Base-by-base conservation (phyloP, 495 filamentous ascomycete species). In the Lindgomyces ingoldianus region DNA sequence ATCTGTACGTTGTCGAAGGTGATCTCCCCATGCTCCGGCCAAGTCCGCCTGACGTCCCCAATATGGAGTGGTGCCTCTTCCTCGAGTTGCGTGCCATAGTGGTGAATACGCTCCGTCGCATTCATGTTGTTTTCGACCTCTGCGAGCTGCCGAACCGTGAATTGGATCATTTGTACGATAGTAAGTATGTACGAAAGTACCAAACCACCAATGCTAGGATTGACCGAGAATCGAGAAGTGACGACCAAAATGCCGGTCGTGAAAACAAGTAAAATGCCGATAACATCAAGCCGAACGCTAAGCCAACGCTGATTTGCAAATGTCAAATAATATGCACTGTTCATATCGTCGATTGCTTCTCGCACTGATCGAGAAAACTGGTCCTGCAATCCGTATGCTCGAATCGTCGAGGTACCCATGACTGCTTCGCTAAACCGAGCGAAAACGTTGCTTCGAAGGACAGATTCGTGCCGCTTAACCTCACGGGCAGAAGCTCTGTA, bases 51-150 rank as follows among this genome's bases (percentile, higher is more conserved):
- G 0, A 96, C 81, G 3, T 89, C 81, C 14, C 72, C 74, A 0
- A 88, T 83, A 67, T 91, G 87, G 19, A 93, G 79, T 0, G 91
- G 90, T 0, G 91, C 88, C 74, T 98, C 94, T 71, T 95, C 87
- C 61, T 96, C 91, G 1, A 98, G 85, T 56, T 89, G 68, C 4
- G 84, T 91, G 42, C 91, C 93, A 72, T 98, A 98, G 77, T 94
- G 90, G 74, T 91, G 83, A n/a, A 98, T 81, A 27, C 94, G 89
- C 73, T 98, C 93, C 2, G 93, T 93, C 0, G 94, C 85, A 69
- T 96, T 97, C 93, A 98, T 96, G 72, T 90, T 88, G 79, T 96
- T 97, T 74, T 98, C 94, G 21, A 97, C 90, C 73, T 98, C 94
- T 33, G 94, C 93, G 36, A 97, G 83, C 76, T 98, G 94, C 39